Evolutionary conservation across 805 yeast species (phyloP).

Genomic region (Cyberlindnera bimundalis): DNA sequence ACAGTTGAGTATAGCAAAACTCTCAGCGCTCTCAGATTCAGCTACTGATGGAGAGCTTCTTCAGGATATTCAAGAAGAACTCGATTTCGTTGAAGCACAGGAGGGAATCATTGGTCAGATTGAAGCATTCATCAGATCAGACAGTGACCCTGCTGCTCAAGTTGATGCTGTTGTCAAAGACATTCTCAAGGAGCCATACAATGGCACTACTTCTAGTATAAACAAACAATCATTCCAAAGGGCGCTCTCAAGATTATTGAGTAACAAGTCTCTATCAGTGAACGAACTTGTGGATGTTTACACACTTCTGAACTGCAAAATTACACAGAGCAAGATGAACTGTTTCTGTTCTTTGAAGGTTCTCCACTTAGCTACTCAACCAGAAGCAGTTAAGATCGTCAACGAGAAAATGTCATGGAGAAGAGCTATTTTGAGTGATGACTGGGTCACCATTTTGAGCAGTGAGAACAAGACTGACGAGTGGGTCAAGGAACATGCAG

Average conservation of each 20-base stretch:
- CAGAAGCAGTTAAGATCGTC: conserved; percentile 30
- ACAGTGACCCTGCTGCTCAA: conserved; percentile 27
- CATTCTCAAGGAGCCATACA: conserved; percentile 23
- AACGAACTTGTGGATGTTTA: conserved; percentile 50
- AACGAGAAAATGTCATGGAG: conserved; percentile 51
- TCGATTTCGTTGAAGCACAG: conserved; percentile 50
- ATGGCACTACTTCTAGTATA: conserved; percentile 15
- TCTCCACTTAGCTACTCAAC: conserved; percentile 36
- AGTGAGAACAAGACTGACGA: conserved; percentile 40
- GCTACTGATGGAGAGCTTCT: conserved; percentile 27
- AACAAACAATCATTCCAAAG: conserved; percentile 25
- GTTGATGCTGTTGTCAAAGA: conserved; percentile 25
- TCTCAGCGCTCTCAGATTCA: conserved; percentile 48
- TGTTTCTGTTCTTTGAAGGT: conserved; percentile 49
- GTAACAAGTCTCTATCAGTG: conserved; percentile 38
- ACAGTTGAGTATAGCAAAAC: conserved; percentile 68
- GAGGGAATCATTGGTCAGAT: conserved; percentile 33
- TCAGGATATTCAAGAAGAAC: conserved; percentile 46
- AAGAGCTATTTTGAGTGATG: conserved; percentile 50
- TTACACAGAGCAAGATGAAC: conserved; percentile 27
- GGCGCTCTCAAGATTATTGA: conserved; percentile 32
- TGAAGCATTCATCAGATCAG: conserved; percentile 29
- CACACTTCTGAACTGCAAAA: conserved; percentile 40
- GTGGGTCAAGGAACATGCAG: conserved; percentile 36
- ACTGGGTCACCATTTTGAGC: conserved; percentile 43